Percentiles rank a stretch among this genome's conserved stretches.
Conservation (phyloP, 441 rosid species). For the Euphorbia schlechtendalii region DNA sequence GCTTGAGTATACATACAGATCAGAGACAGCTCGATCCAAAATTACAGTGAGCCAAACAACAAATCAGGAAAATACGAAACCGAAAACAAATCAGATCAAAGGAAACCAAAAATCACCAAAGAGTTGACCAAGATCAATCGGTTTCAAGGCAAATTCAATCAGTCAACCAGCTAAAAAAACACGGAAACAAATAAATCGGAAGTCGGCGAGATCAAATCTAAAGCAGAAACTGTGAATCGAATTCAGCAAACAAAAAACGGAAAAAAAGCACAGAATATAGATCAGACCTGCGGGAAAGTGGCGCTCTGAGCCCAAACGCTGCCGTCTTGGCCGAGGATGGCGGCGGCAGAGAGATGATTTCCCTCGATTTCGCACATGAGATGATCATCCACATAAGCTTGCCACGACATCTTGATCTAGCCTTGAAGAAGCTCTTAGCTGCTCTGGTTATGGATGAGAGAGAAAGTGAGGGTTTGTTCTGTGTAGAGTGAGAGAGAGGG, state of each 20-base stretch:
- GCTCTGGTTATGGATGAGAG: not conserved
- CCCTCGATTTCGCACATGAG: conserved; percentile 26
- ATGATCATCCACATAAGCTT: conserved; percentile 23
- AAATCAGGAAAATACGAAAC: not conserved
- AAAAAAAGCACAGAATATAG: not conserved
- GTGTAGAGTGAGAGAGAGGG: not conserved
- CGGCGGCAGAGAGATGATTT: conserved; percentile 19
- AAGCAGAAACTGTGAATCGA: not conserved
- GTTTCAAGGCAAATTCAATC: not conserved
- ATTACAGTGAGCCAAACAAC: not conserved
- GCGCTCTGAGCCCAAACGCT: conserved; percentile 28
- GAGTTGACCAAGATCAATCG: not conserved
- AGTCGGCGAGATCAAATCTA: not conserved
- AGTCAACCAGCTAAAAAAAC: not conserved
- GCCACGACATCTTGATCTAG: conserved; percentile 24
- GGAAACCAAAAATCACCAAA: not conserved
- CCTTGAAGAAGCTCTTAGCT: not conserved
- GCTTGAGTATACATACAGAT: not conserved
- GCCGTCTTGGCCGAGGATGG: conserved; percentile 27
- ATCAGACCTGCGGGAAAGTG: conserved; percentile 30
- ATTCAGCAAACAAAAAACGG: not conserved
- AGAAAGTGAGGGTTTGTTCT: not conserved
- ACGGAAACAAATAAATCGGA: not conserved
- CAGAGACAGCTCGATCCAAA: not conserved
- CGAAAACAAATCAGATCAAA: not conserved